These are phyloP conservation scores for Thecaphora frezii DNA, from an alignment of 1,284 basidiomycete species.

Conservation along the genomic window DNA sequence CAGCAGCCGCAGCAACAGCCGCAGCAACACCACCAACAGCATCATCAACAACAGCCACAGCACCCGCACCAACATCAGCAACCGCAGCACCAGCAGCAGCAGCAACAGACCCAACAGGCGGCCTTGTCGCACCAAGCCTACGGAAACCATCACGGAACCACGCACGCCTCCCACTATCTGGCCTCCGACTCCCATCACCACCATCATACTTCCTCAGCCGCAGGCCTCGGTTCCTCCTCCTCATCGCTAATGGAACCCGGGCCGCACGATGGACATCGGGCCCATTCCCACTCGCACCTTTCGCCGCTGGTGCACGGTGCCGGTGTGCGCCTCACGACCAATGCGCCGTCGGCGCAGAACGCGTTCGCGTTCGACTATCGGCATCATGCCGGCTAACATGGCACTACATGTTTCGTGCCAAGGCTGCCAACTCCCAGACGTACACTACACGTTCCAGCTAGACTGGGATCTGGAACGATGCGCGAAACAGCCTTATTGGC, in stretches of 20 bases:
- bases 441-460: too few species aligned
- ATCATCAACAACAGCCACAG: neutral
- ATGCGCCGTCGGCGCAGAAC: neutral
- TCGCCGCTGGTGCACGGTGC: conserved; percentile 29
- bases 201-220: conserved; percentile 22
- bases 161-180: conserved; percentile 23
- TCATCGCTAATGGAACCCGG: conserved; percentile 25
- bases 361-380: neutral
- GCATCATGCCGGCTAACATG: neutral
- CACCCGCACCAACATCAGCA: conserved; percentile 11
- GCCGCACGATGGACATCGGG: conserved; percentile 5
- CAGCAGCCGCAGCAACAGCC: neutral
- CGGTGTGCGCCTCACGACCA: conserved; percentile 7
- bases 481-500: too few species aligned
- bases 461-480: too few species aligned
- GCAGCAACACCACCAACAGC: neutral
- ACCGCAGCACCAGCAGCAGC: conserved; percentile 17
- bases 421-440: too few species aligned
- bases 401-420: too few species aligned
- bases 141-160: conserved; percentile 10
- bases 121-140: conserved; percentile 26
- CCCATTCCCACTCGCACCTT: conserved; percentile 18
- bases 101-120: conserved; percentile 15
- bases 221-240: conserved; percentile 8
- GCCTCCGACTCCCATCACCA: conserved; percentile 26